Percentiles rank a stretch among this genome's conserved stretches.
Conservation (phyloP, 805 yeast species). For the Suhomyces emberorum region DNA sequence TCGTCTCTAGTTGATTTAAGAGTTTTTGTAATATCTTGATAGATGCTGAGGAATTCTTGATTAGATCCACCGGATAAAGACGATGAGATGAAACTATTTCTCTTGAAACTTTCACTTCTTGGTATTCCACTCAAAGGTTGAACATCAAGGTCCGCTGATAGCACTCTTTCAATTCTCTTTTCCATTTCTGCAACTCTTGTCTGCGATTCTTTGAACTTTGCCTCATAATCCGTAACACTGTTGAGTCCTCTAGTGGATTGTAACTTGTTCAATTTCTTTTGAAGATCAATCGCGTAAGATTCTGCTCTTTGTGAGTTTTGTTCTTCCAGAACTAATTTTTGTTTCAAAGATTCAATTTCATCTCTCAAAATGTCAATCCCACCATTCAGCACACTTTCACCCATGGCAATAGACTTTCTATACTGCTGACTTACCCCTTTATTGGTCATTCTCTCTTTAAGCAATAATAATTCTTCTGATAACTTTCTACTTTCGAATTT, state of each 20-base stretch:
- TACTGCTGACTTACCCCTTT: constrained; percentile 41
- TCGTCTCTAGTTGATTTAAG: constrained; percentile 43
- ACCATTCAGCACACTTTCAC: constrained; percentile 20
- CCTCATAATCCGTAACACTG: constrained; percentile 33
- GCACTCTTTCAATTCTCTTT: constrained; percentile 16
- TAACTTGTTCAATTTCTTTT: constrained; percentile 39
- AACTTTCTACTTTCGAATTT: constrained; percentile 43
- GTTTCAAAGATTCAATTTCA: constrained; percentile 49
- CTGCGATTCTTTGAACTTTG: constrained; percentile 35
- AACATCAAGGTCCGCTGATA: not conserved
- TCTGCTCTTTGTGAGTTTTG: constrained; percentile 51
- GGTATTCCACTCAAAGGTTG: constrained; percentile 18
- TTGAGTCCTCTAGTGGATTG: constrained; percentile 40
- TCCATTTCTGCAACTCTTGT: constrained; percentile 32
- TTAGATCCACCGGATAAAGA: constrained; percentile 27
- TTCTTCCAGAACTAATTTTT: constrained; percentile 50
- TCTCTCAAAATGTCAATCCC: constrained; percentile 18
- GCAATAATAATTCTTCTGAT: constrained; percentile 53
- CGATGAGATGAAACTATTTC: constrained; percentile 19
- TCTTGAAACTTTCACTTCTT: constrained; percentile 34
- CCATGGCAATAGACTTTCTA: constrained; percentile 33
- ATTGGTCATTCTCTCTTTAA: constrained; percentile 65
- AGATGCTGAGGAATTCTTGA: constrained; percentile 46
- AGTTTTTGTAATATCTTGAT: constrained; percentile 49
- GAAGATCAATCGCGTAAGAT: constrained; percentile 42